These are phyloP conservation scores for Stachybotrys elegans DNA, from an alignment of 2,329 filamentous ascomycete species.

Conservation along the genomic window DNA sequence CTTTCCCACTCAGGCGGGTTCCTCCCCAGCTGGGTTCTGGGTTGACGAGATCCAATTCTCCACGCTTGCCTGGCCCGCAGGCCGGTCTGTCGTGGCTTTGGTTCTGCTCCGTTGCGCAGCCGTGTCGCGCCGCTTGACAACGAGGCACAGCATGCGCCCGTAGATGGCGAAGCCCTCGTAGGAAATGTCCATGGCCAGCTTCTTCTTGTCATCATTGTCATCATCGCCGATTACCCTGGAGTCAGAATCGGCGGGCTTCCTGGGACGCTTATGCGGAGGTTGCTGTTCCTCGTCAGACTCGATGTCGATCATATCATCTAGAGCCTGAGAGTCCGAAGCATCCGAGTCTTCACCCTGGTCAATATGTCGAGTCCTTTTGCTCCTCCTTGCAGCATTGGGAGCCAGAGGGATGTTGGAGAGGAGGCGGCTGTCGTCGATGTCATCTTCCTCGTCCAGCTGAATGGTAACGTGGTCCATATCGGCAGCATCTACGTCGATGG, in stretches of 20 bases:
- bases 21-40: constrained; percentile 50
- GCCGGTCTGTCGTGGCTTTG: constrained; percentile 18
- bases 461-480: constrained; percentile 25
- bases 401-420: constrained; percentile 29
- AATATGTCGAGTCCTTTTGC: too few relatives aligned
- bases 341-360: constrained; percentile 27
- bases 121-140: constrained; percentile 70
- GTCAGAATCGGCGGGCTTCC: constrained; percentile 22
- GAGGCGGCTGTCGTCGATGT: constrained; percentile 19
- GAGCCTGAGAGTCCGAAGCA: constrained; percentile 21
- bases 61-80: constrained; percentile 65
- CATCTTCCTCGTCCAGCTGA: constrained; percentile 46
- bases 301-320: too few relatives aligned
- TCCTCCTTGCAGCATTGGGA: too few relatives aligned
- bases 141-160: constrained; percentile 83
- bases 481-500: constrained; percentile 46
- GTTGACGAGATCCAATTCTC: constrained; percentile 81
- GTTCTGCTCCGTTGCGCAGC: constrained; percentile 25
- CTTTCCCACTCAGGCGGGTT: constrained; percentile 6
- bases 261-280: constrained; percentile 40
- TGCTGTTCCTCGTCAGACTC: constrained; percentile 27
- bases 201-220: constrained; percentile 75
- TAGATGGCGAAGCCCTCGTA: constrained; percentile 98
- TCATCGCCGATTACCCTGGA: constrained; percentile 15
- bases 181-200: constrained; percentile 74